Conservation (phyloP, 371 early-diverging fungal genomes). For the Apophysomyces sp. region DNA sequence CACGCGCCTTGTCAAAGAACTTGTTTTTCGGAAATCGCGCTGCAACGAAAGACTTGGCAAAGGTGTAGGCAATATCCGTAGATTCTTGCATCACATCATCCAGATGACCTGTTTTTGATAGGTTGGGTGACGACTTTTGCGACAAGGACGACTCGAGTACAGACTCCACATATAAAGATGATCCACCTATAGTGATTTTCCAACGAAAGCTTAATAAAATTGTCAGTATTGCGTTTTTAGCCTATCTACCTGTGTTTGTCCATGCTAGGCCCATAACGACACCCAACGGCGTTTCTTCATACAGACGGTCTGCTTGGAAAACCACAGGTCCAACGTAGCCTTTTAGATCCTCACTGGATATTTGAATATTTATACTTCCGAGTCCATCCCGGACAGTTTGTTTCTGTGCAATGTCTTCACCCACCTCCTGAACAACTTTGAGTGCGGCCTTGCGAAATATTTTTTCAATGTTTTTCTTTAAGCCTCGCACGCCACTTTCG, state of each 20-base stretch:
- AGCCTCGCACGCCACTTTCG: slow-evolving; percentile 61
- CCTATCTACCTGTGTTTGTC: slow-evolving; percentile 76
- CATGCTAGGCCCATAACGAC: slow-evolving; percentile 94
- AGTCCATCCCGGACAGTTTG: slow-evolving; percentile 32
- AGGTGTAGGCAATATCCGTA: slow-evolving; percentile 89
- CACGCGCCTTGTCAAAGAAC: slow-evolving; percentile 82
- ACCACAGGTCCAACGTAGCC: slow-evolving; percentile 89
- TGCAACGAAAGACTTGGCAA: slow-evolving; percentile 76
- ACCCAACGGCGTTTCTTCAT: slow-evolving; percentile 83
- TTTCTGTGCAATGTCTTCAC: slow-evolving; percentile 27
- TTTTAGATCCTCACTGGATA: slow-evolving; percentile 68
- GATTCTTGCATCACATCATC: slow-evolving; percentile 98
- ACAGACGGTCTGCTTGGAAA: slow-evolving; percentile 85
- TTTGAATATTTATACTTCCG: slow-evolving; percentile 49
- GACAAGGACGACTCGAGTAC: slow-evolving; percentile 72
- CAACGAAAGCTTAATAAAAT: too few relatives aligned
- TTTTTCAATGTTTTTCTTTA: slow-evolving; percentile 72
- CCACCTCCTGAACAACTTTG: slow-evolving; percentile 66
- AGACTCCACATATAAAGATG: slow-evolving; percentile 90
- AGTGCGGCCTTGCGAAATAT: slow-evolving; percentile 94
- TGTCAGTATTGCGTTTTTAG: not conserved
- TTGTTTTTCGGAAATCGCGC: slow-evolving; percentile 73
- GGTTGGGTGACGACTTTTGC: slow-evolving; percentile 60
- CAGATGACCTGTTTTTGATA: slow-evolving; percentile 86
- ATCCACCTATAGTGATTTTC: slow-evolving; percentile 61